phyloP scores from a whole-genome alignment of 352 stramenopile species.

The Phytopythium aichiense region DNA sequence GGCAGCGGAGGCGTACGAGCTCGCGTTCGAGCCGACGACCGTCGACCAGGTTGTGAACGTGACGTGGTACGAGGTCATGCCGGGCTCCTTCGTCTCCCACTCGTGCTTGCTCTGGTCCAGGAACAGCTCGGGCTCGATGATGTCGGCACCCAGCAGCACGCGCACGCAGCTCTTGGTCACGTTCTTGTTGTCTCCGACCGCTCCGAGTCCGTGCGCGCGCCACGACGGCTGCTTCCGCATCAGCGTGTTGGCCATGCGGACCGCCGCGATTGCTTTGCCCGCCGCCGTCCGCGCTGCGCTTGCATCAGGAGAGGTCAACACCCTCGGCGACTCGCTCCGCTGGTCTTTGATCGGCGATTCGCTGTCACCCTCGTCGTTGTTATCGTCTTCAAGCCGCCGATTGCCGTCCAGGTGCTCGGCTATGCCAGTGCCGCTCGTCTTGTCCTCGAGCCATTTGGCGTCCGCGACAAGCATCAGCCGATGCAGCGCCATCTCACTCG shows the following conservation, averaged over 20 bases:
- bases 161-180: slow-evolving; percentile 46
- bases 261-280: slow-evolving; percentile 68
- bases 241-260: slow-evolving; percentile 61
- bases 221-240: slow-evolving; percentile 15
- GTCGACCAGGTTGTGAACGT: slow-evolving; percentile 80
- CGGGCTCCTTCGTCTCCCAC: neutral
- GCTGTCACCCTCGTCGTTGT: neutral
- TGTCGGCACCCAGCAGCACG: slow-evolving; percentile 51
- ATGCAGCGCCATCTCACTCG: slow-evolving; percentile 11
- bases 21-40: slow-evolving; percentile 3
- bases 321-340: slow-evolving; percentile 8
- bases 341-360: neutral
- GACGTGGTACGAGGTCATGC: slow-evolving; percentile 30
- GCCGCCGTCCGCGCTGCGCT: slow-evolving; percentile 11
- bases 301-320: neutral
- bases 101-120: slow-evolving; percentile 36
- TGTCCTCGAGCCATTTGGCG: slow-evolving; percentile 50
- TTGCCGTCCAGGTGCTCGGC: neutral
- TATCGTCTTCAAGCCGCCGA: neutral
- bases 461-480: slow-evolving; percentile 59
- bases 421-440: neutral
- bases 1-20: slow-evolving; percentile 6
- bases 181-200: slow-evolving; percentile 12
- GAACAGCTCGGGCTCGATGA: slow-evolving; percentile 59
- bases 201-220: slow-evolving; percentile 3